Conservation (phyloP, 2,329 filamentous ascomycete genomes). For the Aspergillus fischeri region DNA sequence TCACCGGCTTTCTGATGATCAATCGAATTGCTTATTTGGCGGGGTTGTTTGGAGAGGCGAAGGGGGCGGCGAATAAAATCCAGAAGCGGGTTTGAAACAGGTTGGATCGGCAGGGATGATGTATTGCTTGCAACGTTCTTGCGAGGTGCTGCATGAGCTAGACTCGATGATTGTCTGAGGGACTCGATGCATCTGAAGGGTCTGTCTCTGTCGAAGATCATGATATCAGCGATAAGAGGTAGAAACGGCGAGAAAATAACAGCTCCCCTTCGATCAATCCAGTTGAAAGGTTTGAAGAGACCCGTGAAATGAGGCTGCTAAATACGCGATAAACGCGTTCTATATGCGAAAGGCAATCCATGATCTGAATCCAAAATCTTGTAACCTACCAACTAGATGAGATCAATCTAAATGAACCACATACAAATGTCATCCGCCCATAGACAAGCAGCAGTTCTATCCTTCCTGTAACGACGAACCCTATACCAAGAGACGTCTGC, state of each 20-base stretch:
- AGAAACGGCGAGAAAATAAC: not conserved
- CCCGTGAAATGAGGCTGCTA: not conserved
- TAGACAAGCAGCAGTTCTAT: not conserved
- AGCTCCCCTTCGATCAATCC: not conserved
- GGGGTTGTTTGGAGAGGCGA: constrained; percentile 54
- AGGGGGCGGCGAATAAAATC: constrained; percentile 15
- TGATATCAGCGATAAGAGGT: not conserved
- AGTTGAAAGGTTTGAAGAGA: not conserved
- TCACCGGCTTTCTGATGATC: constrained; percentile 57
- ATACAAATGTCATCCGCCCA: not conserved
- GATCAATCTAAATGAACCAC: not conserved
- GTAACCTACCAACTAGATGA: not conserved
- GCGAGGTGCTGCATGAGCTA: not conserved
- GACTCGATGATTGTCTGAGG: not conserved
- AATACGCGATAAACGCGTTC: not conserved
- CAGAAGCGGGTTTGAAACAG: constrained; percentile 37
- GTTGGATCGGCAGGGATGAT: not conserved
- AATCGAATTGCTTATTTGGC: constrained; percentile 56
- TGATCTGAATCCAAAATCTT: not conserved
- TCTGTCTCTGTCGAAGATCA: not conserved
- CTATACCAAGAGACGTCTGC: not conserved
- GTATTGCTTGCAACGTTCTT: not conserved
- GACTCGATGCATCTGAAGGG: not conserved
- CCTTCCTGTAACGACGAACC: not conserved
- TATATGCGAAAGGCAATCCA: not conserved